Percentiles rank a stretch among this genome's conserved stretches.
Evolutionary conservation across 306 rosid species (phyloP).

Genomic region (Citrullus mucosospermus): DNA sequence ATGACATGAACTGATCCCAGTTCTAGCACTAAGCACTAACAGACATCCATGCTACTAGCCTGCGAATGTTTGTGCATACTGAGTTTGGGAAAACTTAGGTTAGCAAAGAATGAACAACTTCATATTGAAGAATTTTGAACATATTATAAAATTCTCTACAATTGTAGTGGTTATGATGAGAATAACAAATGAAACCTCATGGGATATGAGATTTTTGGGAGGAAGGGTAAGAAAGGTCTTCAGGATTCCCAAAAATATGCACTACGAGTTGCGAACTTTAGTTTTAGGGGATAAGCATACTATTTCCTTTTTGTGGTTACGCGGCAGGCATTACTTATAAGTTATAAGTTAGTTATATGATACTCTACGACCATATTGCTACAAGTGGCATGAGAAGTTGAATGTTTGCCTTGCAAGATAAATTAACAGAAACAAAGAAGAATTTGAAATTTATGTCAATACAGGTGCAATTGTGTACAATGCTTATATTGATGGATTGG

Average conservation of each 20-base stretch:
- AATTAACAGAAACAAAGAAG: neutral
- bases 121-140: neutral
- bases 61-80: neutral
- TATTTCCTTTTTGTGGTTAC: neutral
- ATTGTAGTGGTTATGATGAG: neutral
- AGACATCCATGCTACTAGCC: neutral
- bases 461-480: conserved; percentile 71
- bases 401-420: neutral
- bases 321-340: neutral
- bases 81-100: neutral
- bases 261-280: neutral
- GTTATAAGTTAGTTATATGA: neutral
- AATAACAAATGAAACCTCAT: neutral
- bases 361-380: neutral
- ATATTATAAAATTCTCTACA: neutral
- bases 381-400: neutral
- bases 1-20: neutral
- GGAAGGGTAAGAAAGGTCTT: neutral
- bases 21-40: neutral
- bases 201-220: neutral
- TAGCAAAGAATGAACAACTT: neutral
- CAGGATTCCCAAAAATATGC: neutral
- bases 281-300: neutral
- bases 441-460: neutral
- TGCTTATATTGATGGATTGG: conserved; percentile 75